Percentiles rank a stretch among this genome's conserved stretches.
Conservation (phyloP, 2,329 filamentous ascomycete genomes). For the Trichocomaceae sp. region DNA sequence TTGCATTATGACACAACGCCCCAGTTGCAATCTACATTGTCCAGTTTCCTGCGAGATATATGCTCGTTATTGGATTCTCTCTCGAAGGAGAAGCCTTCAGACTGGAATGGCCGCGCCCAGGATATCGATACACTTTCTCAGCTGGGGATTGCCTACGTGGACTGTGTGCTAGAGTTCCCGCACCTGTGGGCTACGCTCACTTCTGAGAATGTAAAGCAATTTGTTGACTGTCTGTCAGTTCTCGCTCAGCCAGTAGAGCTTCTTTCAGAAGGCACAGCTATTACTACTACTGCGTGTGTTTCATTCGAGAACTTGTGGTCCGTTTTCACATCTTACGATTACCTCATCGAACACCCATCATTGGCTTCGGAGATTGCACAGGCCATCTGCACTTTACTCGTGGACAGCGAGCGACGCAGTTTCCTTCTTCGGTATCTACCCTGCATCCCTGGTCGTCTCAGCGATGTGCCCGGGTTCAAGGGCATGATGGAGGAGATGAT, state of each 20-base stretch:
- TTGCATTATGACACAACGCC: constrained; percentile 15
- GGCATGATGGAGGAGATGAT: constrained; percentile 28
- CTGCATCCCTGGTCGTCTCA: constrained; percentile 31
- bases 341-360: constrained; percentile 28
- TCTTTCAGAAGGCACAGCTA: constrained; percentile 10
- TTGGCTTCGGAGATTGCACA: constrained; percentile 30
- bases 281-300: constrained; percentile 16
- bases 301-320: constrained; percentile 34
- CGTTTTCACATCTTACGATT: constrained; percentile 34
- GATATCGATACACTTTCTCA: constrained; percentile 25
- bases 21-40: constrained; percentile 1
- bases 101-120: constrained; percentile 35
- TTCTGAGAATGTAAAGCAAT: constrained; percentile 24
- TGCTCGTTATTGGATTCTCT: constrained; percentile 16
- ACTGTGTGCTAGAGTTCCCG: constrained; percentile 28
- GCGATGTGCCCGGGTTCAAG: constrained; percentile 30
- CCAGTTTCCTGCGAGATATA: background rate
- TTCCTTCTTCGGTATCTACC: constrained; percentile 31
- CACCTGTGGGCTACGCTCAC: constrained; percentile 25
- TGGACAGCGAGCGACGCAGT: constrained; percentile 17
- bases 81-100: constrained; percentile 13
- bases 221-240: constrained; percentile 30
- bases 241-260: constrained; percentile 18
- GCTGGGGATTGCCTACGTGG: constrained; percentile 30
- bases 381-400: constrained; percentile 24